Evolutionary conservation across 805 yeast genomes (phyloP), one percentile per base, ranked within the genome.

Genomic region (Ogataea minuta): DNA sequence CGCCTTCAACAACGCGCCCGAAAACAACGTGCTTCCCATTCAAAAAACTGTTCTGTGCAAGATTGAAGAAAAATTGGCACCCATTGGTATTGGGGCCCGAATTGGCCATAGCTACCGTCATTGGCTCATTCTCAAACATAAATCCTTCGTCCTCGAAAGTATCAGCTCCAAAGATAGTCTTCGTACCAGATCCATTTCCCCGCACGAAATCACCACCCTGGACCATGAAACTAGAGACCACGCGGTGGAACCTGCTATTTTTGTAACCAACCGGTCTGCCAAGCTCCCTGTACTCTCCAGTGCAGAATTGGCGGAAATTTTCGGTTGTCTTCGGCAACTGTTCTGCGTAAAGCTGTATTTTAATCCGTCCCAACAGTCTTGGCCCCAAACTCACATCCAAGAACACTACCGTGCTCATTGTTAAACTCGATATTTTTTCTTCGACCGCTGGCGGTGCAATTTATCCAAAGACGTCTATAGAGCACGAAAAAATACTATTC

Each of bases 271-370:
- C 56, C 1, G 78, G 74, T 5, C 53, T 45, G 2, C 62, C 60
- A 31, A 60, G 53, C 34, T 63, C 62, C 15, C 61, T 48, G 48
- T 62, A 60, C 43, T 73, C 78, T 6, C 77, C 77, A 0, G 77
- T 73, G 50, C 78, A 74, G 40, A 72, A 67, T 47, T 72, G 77
- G 20, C 79, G 58, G 50, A 74, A 73, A 51, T 74, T 74, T 45
- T 74, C 79, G 13, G 66, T 45, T 0, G 80, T 74, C 55, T 51
- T 56, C 1, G 79, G 78, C 9, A 71, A 51, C 13, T 57, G 50
- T 6, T 63, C 64, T 6, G 64, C 57, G 48, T 55, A 71, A 9
- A 74, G 58, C 49, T 67, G 62, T 29, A 74, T 64, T 49, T 73
- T 72, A 41, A 74, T 57, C 21, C 79, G 48, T 1, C 78, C 77